Evolutionary conservation across 345 rosid species (phyloP).

Genomic region (Pugionium dolabratum): DNA sequence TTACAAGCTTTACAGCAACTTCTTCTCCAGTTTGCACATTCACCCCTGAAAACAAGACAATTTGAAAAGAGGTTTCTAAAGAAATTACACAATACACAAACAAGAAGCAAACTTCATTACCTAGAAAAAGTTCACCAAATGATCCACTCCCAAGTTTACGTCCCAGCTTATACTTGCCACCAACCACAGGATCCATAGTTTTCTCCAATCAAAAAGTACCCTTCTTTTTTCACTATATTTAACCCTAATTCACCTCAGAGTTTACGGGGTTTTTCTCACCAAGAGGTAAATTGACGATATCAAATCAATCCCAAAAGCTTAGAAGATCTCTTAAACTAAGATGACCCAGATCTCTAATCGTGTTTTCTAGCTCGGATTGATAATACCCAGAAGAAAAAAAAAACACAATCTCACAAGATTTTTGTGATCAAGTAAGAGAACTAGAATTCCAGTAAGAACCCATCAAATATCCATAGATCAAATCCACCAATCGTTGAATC

Average conservation of each 20-base stretch:
- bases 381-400: no score
- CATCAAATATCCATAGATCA: constrained; percentile 5
- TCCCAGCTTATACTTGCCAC: constrained; percentile 89
- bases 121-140: constrained; percentile 91
- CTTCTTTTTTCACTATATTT: constrained; percentile 16
- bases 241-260: constrained; percentile 2
- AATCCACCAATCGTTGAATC: constrained; percentile 15
- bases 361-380: background rate
- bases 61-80: background rate
- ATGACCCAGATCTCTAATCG: constrained; percentile 38
- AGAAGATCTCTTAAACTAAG: constrained; percentile 25
- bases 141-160: constrained; percentile 98
- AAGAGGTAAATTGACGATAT: background rate
- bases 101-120: constrained; percentile 40
- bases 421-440: background rate
- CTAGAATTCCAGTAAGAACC: constrained; percentile 5
- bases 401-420: background rate
- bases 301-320: background rate
- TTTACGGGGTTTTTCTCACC: background rate
- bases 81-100: background rate
- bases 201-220: background rate
- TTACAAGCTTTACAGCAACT: constrained; percentile 89
- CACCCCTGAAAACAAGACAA: constrained; percentile 50
- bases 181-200: constrained; percentile 77
- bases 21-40: constrained; percentile 92